Base-by-base conservation (phyloP, 768 basidiomycete species). In the Lentinula guzmanii region DNA sequence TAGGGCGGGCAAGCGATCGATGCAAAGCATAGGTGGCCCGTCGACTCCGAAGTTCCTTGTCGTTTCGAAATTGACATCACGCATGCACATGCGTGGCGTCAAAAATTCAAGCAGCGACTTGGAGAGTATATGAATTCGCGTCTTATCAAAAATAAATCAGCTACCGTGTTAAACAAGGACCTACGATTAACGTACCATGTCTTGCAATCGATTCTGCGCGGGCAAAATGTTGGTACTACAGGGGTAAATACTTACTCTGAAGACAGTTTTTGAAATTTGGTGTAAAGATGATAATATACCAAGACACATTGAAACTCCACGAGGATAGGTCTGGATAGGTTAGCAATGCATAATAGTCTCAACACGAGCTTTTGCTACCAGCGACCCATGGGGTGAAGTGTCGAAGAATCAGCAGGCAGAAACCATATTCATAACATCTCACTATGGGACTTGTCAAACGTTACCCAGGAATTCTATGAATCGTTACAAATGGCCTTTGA, bases 101-200 rank as follows among this genome's bases (percentile, higher is more conserved):
- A 15, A 41, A 41, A 21, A 56, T 56, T 24, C 21, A 24, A 52
- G 34, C 51, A 34, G 21, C 46, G 46, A 16, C 7, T 11, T 16
- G 33, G 21, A 55, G 18, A 43, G 24, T 16, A 42, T 56, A 56
- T 56, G 55, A 56, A 43, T 56, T 43, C 31, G 41, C 33, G 15
- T 56, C 55, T 56, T 56, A 56, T 56, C 55, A 13, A 28, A 21
- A 56, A 21, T 28, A 37, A 24, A 56, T 56, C 55, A 56, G 55
- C 42, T 56, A 42, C 16, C 10, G 24, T 16, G 28, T 13, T 42
- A 56, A 56, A 43, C 55, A 31, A 42, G 41, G 55, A 56, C 55
- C 55, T 45, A 56, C 55, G 37, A 55, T 50, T 28, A 28, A 28
- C 16, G 31, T 16, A 52, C 28, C 16, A 9, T 4, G 13, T 13